Evolutionary conservation across 2,329 filamentous ascomycete species (phyloP).

Genomic region (Alternaria viburni): DNA sequence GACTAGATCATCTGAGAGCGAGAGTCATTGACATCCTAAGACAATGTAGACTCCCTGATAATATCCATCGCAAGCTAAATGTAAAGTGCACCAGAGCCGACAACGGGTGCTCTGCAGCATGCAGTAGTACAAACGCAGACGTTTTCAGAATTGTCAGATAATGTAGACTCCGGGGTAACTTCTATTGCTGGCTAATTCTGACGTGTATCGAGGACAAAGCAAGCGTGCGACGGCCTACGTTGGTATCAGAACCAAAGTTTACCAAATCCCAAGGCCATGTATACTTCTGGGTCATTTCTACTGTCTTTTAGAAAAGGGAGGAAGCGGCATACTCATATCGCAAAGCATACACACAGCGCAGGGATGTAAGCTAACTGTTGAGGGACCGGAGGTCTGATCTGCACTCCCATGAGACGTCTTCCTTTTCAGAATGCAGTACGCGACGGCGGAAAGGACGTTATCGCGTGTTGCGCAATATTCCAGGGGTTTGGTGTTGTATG

Average conservation of each 20-base stretch:
- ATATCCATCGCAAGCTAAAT: neutral
- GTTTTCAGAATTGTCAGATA: neutral
- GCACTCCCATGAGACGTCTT: neutral
- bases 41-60: accelerated
- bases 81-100: neutral
- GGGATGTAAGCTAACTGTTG: neutral
- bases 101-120: neutral
- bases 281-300: neutral
- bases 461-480: neutral
- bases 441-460: neutral
- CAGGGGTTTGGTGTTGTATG: neutral
- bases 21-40: neutral
- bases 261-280: neutral
- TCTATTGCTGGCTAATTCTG: neutral
- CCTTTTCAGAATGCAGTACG: neutral
- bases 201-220: no score
- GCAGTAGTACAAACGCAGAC: neutral
- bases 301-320: neutral
- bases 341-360: neutral
- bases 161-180: neutral
- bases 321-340: neutral
- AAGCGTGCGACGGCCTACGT: no score
- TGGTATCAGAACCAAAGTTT: neutral
- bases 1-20: no score
- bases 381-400: neutral